Evolutionary conservation across 192 early-diverging fungal genomes (phyloP).

Genomic region (Coemansia sp.): DNA sequence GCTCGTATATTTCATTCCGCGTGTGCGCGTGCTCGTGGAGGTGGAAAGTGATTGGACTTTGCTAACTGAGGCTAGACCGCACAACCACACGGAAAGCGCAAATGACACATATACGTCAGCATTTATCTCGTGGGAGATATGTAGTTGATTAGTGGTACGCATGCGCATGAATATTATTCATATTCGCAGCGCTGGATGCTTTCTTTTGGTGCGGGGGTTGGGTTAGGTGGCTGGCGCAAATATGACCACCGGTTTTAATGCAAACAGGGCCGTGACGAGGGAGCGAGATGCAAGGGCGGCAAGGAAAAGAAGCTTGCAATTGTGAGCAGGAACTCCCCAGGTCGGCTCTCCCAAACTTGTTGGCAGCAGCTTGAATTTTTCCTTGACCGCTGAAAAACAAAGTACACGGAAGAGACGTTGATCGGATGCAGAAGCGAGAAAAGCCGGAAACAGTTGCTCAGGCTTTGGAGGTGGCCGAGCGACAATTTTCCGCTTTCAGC

Average conservation of each 20-base stretch:
- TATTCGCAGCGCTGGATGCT: constrained; percentile 5
- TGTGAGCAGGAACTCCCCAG: neutral
- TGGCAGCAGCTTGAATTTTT: too few species aligned
- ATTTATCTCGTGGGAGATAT: neutral
- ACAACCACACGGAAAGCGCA: neutral
- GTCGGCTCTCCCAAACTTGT: too few species aligned
- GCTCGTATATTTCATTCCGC: neutral
- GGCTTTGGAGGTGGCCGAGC: neutral
- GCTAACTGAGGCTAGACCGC: neutral
- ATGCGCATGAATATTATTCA: constrained; percentile 11
- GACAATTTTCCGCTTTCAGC: neutral
- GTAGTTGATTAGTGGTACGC: neutral
- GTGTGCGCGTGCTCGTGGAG: neutral
- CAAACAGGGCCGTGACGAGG: neutral
- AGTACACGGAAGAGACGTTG: neutral
- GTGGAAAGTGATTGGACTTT: neutral
- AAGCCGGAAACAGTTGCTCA: neutral
- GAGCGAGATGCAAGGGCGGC: neutral
- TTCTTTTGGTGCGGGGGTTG: neutral
- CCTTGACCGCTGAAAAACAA: neutral
- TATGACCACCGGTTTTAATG: neutral
- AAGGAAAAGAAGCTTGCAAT: constrained; percentile 1
- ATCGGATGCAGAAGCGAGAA: constrained; percentile 1
- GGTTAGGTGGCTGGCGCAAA: neutral
- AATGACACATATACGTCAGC: neutral